These are phyloP conservation scores for Umbelopsis ramanniana DNA, from an alignment of 192 early-diverging fungal genomes.

Conservation along the genomic window DNA sequence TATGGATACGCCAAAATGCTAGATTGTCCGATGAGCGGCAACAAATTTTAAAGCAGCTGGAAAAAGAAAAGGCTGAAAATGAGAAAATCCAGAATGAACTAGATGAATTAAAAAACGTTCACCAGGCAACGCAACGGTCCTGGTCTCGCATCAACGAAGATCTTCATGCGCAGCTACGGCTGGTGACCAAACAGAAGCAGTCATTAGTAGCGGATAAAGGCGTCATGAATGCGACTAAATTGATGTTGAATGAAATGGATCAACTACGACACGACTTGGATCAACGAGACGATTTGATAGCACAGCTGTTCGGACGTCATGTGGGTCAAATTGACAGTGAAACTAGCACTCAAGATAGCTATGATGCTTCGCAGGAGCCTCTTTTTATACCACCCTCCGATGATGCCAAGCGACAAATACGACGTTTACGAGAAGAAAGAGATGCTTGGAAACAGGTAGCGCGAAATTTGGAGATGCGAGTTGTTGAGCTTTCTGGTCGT, in stretches of 20 bases:
- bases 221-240: background rate
- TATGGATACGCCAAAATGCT: slow-evolving; percentile 16
- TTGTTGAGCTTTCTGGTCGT: slow-evolving; percentile 18
- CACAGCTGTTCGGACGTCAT: background rate
- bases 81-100: slow-evolving; percentile 12
- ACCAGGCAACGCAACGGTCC: slow-evolving; percentile 11
- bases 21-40: slow-evolving; percentile 5
- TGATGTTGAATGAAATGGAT: slow-evolving; percentile 9
- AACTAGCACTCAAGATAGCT: slow-evolving; percentile 3
- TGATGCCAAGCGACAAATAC: background rate
- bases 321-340: slow-evolving; percentile 2
- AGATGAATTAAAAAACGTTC: background rate
- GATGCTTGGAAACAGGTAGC: slow-evolving; percentile 20
- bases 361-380: background rate
- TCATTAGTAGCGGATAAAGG: background rate
- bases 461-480: slow-evolving; percentile 10
- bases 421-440: background rate
- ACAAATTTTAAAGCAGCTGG: slow-evolving; percentile 7
- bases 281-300: slow-evolving; percentile 16
- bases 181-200: slow-evolving; percentile 2
- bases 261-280: slow-evolving; percentile 14
- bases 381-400: background rate
- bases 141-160: slow-evolving; percentile 22
- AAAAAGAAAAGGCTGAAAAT: slow-evolving; percentile 14
- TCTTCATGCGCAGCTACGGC: slow-evolving; percentile 6